These are phyloP conservation scores for Pythium oligandrum DNA, from an alignment of 352 stramenopile genomes.

Conservation along the genomic window DNA sequence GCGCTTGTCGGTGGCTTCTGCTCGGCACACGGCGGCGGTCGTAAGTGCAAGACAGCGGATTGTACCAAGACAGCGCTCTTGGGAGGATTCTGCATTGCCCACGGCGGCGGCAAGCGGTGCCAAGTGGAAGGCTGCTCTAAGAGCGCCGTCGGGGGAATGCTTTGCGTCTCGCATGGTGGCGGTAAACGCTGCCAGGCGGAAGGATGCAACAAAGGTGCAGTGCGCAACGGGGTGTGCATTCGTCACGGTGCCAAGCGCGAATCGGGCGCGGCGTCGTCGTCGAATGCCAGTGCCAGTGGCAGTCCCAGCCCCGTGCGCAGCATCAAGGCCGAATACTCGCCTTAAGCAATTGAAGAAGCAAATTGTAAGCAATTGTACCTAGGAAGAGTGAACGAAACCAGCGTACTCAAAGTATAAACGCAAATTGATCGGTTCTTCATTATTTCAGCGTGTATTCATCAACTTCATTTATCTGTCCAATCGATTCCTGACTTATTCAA, in stretches of 20 bases:
- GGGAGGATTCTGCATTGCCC: slow-evolving; percentile 74
- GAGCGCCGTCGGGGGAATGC: slow-evolving; percentile 53
- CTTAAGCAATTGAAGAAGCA: too few relatives aligned
- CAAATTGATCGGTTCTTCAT: too few relatives aligned
- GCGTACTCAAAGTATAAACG: too few relatives aligned
- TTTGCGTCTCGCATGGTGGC: slow-evolving; percentile 70
- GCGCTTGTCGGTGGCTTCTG: slow-evolving; percentile 79
- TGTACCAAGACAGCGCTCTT: slow-evolving; percentile 78
- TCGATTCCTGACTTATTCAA: too few relatives aligned
- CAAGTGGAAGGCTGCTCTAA: slow-evolving; percentile 60
- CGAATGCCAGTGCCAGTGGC: slow-evolving; percentile 15
- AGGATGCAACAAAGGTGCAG: slow-evolving; percentile 80
- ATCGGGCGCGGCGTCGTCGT: slow-evolving; percentile 12
- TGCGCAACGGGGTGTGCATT: slow-evolving; percentile 85
- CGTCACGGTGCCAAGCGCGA: slow-evolving; percentile 75
- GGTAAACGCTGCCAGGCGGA: slow-evolving; percentile 68
- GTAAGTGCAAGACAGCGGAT: slow-evolving; percentile 62
- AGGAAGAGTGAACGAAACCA: too few relatives aligned
- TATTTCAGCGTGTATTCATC: too few relatives aligned
- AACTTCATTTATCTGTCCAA: too few relatives aligned
- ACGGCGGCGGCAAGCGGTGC: slow-evolving; percentile 79
- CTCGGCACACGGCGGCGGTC: slow-evolving; percentile 73
- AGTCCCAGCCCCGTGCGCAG: slow-evolving; percentile 19
- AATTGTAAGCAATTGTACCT: too few relatives aligned
- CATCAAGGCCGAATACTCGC: slow-evolving; percentile 15